Base-by-base conservation (phyloP, 139 green algal genomes). In the Chlorella sp. region DNA sequence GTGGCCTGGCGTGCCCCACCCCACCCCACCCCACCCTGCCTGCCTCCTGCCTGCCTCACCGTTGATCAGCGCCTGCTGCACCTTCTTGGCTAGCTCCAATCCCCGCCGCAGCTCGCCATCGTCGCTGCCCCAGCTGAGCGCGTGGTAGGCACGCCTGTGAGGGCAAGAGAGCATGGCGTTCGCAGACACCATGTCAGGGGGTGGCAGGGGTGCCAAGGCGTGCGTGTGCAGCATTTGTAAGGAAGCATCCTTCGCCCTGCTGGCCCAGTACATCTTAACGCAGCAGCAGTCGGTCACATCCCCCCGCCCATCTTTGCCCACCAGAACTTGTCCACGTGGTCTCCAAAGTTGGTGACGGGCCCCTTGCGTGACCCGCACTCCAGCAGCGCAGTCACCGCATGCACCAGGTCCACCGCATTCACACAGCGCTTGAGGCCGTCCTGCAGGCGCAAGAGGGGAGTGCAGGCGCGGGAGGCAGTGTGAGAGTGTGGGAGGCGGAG, bases 61-160 rank as follows among this genome's bases (percentile, higher is more conserved):
- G 76, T 82, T 86, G 75, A 95, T 72, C 21, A 95, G 80, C 38
- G 92, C 92, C 39, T 70, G 73, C 84, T 94, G 89, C 86, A 95
- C 78, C 74, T 87, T 81, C 83, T 94, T 95, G 12, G 92, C 89
- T 57, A 91, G 81, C 20, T 94, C 88, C 28, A 95, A 63, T 38
- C 92, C 93, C 11, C 64, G 32, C 41, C 79, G 82, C 62, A 94
- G 81, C 67, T 90, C 76, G 51, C 57, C 85, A 2, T 36, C 39
- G 69, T 80, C 75, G 39, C 88, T 47, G 21, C 56, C 70, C 82
- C 85, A 88, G 18, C 72, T 81, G 64, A 94, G 70, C 4, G 89
- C 84, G 25, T 79, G 51, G 57, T 78, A 91, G 3, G 82, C 86
- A 47, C 86, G 79, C 83, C 88, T 89, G 70, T 36, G 69, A 60